A percentile compares a stretch with the other conserved stretches of the same genome.
Conservation (phyloP, 495 filamentous ascomycete species). For the Cercophora samala region DNA sequence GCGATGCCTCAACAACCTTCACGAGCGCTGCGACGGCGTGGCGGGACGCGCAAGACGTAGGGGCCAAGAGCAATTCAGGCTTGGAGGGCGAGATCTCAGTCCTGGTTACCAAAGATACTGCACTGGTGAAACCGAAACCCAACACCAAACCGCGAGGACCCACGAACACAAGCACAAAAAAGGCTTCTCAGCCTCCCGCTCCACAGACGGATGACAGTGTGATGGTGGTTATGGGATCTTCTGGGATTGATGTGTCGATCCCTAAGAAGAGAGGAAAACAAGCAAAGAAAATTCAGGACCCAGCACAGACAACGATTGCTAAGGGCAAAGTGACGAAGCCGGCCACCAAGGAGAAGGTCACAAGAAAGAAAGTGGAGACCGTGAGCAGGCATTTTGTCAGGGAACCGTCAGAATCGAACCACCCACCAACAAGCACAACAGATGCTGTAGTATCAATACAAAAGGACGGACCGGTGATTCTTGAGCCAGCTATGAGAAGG, state of each 20-base stretch:
- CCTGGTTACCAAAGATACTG: not conserved
- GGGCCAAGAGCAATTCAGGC: conserved; percentile 1
- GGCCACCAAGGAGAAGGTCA: conserved; percentile 26
- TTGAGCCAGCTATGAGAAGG: conserved; percentile 50
- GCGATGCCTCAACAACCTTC: conserved; percentile 34
- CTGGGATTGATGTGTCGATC: not conserved
- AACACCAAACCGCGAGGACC: not conserved
- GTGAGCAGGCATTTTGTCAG: conserved; percentile 39
- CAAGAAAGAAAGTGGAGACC: conserved; percentile 29
- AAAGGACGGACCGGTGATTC: conserved; percentile 25
- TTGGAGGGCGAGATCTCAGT: not conserved
- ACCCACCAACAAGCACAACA: not conserved
- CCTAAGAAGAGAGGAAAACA: conserved; percentile 16
- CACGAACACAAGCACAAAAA: not conserved
- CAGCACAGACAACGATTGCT: conserved; percentile 32
- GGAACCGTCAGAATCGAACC: conserved; percentile 12
- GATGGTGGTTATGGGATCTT: too few relatives aligned
- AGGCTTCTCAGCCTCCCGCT: not conserved
- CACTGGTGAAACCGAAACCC: not conserved
- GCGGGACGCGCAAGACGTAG: conserved; percentile 14
- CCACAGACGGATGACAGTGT: not conserved
- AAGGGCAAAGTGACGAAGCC: conserved; percentile 38
- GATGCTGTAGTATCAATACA: conserved; percentile 12
- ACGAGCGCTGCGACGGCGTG: conserved; percentile 42
- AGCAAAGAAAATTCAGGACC: conserved; percentile 14